A percentile compares a stretch with the other conserved stretches of the same genome.
Evolutionary conservation across 1,284 basidiomycete species (phyloP).

Genomic region (Mycena citricolor): DNA sequence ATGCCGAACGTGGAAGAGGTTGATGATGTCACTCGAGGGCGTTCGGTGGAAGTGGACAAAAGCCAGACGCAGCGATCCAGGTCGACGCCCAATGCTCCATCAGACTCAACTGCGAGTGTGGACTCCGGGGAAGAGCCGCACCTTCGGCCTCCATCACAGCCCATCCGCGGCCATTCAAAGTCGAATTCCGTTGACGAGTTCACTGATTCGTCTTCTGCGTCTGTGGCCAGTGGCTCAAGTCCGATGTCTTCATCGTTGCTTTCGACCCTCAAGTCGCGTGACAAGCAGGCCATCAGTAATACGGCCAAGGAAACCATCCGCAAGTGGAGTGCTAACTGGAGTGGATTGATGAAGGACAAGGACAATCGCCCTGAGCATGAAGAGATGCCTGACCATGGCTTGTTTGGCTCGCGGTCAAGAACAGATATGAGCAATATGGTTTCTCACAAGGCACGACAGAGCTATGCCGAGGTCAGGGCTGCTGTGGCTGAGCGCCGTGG

Average conservation of each 20-base stretch:
- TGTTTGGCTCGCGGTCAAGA: conserved; percentile 38
- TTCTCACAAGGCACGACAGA: conserved; percentile 47
- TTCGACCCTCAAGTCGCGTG: conserved; percentile 75
- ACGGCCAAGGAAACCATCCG: conserved; percentile 83
- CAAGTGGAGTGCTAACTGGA: conserved; percentile 87
- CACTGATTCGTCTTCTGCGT: conserved; percentile 27
- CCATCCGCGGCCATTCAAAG: conserved; percentile 29
- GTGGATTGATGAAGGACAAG: conserved; percentile 56
- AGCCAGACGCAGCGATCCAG: conserved; percentile 32
- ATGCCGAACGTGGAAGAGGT: conserved; percentile 19
- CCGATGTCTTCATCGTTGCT: conserved; percentile 53
- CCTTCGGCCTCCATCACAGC: conserved; percentile 32
- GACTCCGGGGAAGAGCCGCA: conserved; percentile 26
- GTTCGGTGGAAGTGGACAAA: conserved; percentile 33
- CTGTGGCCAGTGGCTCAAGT: conserved; percentile 32
- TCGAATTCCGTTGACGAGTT: conserved; percentile 21
- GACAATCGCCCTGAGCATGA: conserved; percentile 32
- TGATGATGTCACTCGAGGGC: conserved; percentile 30
- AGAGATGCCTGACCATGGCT: conserved; percentile 44
- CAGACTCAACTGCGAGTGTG: conserved; percentile 24
- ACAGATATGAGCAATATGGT: conserved; percentile 30
- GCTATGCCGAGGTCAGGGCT: conserved; percentile 70
- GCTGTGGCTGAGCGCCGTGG: conserved; percentile 64
- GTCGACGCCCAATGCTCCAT: conserved; percentile 35
- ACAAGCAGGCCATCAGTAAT: conserved; percentile 80